phyloP scores from a whole-genome alignment of 139 green algal genomes.

The Chlorella sp. region DNA sequence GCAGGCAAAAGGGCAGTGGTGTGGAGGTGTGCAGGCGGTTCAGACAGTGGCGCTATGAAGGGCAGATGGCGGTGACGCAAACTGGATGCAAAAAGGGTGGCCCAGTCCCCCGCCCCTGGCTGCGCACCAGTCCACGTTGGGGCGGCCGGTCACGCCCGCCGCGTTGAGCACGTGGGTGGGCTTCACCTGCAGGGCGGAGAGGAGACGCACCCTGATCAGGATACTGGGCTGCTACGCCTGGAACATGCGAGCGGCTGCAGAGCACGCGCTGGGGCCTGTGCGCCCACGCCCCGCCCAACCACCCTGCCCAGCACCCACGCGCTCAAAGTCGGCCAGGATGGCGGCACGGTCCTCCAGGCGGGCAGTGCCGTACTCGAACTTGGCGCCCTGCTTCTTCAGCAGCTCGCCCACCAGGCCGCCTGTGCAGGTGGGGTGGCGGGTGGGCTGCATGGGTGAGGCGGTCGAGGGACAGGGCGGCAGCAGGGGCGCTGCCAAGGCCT shows the following conservation, averaged over 20 bases:
- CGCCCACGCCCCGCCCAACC: no score
- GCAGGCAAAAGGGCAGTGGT: no score
- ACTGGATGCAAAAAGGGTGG: no score
- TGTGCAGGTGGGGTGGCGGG: conserved; percentile 77
- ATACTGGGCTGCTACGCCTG: no score
- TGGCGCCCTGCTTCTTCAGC: conserved; percentile 79
- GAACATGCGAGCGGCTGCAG: background rate
- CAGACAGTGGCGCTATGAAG: no score
- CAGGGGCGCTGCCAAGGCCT: background rate
- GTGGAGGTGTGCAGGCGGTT: no score
- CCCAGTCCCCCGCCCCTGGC: no score
- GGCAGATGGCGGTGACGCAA: no score
- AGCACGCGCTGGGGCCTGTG: no score
- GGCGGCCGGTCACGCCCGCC: conserved; percentile 93
- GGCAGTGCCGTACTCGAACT: conserved; percentile 84
- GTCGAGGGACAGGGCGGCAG: background rate
- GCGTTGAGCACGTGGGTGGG: conserved; percentile 96
- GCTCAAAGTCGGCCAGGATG: conserved; percentile 88
- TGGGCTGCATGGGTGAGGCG: background rate
- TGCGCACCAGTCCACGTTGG: conserved; percentile 97
- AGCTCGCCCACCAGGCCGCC: conserved; percentile 83
- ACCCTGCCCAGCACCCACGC: conserved; percentile 58
- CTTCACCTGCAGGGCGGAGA: conserved; percentile 68
- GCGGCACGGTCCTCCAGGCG: conserved; percentile 87
- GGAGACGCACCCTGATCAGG: no score